Percentiles rank a stretch among this genome's conserved stretches.
Conservation (phyloP, 1,284 basidiomycete species). For the Leccinum proximum region DNA sequence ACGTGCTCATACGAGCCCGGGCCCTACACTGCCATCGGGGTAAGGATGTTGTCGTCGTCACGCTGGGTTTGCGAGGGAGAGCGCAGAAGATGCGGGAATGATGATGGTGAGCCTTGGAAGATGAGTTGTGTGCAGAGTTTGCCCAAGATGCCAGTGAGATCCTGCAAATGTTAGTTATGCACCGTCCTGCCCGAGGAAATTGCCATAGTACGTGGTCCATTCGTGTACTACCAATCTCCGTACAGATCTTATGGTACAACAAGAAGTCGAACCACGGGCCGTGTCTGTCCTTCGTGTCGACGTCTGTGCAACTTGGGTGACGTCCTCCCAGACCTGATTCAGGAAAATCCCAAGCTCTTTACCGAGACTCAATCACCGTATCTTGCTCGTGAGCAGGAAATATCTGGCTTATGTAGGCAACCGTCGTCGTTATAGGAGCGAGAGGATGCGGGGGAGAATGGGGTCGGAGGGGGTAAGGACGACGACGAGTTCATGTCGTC, state of each 20-base stretch:
- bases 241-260: slow-evolving; percentile 83
- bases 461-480: too few species aligned
- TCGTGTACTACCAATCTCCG: neutral
- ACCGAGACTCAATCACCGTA: slow-evolving; percentile 36
- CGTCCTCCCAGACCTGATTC: slow-evolving; percentile 46
- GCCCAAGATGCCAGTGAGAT: slow-evolving; percentile 57
- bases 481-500: too few species aligned
- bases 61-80: too few species aligned
- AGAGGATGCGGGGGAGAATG: too few species aligned
- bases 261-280: slow-evolving; percentile 61
- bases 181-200: slow-evolving; percentile 67
- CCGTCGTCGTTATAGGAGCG: too few species aligned
- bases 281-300: slow-evolving; percentile 75
- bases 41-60: too few species aligned
- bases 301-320: slow-evolving; percentile 69
- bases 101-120: slow-evolving; percentile 37
- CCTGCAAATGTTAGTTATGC: slow-evolving; percentile 55
- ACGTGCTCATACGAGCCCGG: too few species aligned
- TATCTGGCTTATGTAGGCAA: slow-evolving; percentile 72
- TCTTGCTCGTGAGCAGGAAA: slow-evolving; percentile 57
- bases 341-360: slow-evolving; percentile 26
- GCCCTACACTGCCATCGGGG: too few species aligned
- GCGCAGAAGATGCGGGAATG: too few species aligned
- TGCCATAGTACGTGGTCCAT: slow-evolving; percentile 50
- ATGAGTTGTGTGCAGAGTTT: slow-evolving; percentile 68